Base-by-base conservation (phyloP, 176 grass and related monocot genomes). In the Oryza brachyantha region DNA sequence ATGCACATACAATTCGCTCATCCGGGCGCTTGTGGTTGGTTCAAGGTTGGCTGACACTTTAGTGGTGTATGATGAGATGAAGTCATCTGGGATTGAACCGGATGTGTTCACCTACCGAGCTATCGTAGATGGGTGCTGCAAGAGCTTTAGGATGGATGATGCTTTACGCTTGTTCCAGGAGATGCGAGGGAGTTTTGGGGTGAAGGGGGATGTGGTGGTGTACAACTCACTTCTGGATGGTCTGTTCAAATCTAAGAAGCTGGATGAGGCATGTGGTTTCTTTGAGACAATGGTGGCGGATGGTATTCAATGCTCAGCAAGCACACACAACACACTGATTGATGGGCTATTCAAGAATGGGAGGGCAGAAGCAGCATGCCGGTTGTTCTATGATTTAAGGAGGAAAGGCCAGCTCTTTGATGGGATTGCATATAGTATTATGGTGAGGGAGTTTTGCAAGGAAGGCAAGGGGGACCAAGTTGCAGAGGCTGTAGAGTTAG, bases 331-430 rank as follows among this genome's bases (percentile, higher is more conserved):
- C 65, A 94, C 75, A 5, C 77, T 97, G 17, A 97, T 97, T 0
- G 87, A 97, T 64, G 94, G 94, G 29, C 84, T 97, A 34, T 97
- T 97, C 72, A 92, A 88, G 80, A 97, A 97, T 5, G 81, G 86
- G 8, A 81, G 89, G 25, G 89, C 85, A 14, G 86, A 89, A 81
- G 94, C 91, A 39, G 94, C 79, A 1, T 97, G 93, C 25, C 57
- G 78, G 11, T 25, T 97, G 31, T 97, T 97, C 66, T 88, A 86
- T 17, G 87, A 94, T 59, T 46, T 97, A 57, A 97, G 91, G 80
- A 94, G 84, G 76, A 94, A 94, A 88, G 82, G 89, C 1, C 85
- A 93, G 42, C 83, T 88, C 76, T 79, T 97, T 39, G 94, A 97
- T 84, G 89, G 77, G 58, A 88, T 92, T 84, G 83, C 91, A 31